Evolutionary conservation across 1,284 basidiomycete genomes (phyloP).

Genomic region (Fistulinella cinereoalba): DNA sequence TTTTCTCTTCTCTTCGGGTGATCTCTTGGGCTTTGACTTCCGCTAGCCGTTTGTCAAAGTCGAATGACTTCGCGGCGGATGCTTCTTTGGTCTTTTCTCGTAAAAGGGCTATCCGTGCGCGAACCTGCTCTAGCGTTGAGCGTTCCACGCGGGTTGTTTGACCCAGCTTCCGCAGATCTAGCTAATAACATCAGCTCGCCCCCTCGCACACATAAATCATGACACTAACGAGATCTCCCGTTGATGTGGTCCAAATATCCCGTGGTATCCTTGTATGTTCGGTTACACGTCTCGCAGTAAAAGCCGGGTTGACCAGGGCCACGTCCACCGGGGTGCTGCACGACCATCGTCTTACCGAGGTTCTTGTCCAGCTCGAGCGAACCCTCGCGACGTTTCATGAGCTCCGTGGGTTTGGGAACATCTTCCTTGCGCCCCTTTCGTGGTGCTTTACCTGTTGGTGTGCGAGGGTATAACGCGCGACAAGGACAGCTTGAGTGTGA

Average conservation of each 20-base stretch:
- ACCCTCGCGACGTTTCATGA: constrained; percentile 80
- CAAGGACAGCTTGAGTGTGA: neutral
- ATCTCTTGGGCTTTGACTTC: constrained; percentile 78
- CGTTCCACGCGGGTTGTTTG: constrained; percentile 91
- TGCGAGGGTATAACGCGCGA: neutral
- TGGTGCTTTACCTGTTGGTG: constrained; percentile 62
- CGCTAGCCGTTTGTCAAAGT: constrained; percentile 87
- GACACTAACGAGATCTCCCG: constrained; percentile 80
- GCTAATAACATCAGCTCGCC: constrained; percentile 1
- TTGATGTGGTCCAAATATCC: constrained; percentile 97
- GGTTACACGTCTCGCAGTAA: constrained; percentile 85
- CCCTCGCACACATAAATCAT: constrained; percentile 1
- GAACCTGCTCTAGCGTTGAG: constrained; percentile 90
- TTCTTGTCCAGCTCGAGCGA: constrained; percentile 89
- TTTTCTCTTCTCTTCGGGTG: constrained; percentile 62
- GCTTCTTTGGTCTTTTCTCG: constrained; percentile 82
- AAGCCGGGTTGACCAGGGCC: constrained; percentile 90
- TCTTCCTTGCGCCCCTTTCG: constrained; percentile 63
- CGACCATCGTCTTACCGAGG: constrained; percentile 88
- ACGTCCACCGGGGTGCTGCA: constrained; percentile 73
- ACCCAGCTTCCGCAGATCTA: constrained; percentile 88
- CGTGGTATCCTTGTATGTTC: constrained; percentile 91
- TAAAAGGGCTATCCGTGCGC: constrained; percentile 83
- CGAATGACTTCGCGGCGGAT: constrained; percentile 81
- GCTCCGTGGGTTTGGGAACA: constrained; percentile 85